Evolutionary conservation across 2,329 filamentous ascomycete genomes (phyloP).

Genomic region (Botryotinia calthae): DNA sequence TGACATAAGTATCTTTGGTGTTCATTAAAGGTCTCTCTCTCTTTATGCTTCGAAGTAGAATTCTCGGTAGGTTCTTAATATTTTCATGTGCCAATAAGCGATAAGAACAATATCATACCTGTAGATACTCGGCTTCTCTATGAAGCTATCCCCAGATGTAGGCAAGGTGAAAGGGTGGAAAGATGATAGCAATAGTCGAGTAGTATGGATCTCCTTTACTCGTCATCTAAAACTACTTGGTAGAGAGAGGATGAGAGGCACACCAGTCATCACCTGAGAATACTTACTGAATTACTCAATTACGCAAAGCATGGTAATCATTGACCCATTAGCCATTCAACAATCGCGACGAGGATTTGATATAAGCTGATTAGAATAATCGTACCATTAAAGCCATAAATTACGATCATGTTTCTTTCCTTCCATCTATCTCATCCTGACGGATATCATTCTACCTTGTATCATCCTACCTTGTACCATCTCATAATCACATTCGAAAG

Average conservation of each 20-base stretch:
- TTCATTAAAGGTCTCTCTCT: background rate
- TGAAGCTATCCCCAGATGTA: background rate
- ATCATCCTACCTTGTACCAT: background rate
- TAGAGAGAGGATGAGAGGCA: background rate
- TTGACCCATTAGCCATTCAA: background rate
- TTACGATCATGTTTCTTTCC: background rate
- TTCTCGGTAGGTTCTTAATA: background rate
- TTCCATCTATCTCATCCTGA: background rate
- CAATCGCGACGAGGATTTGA: background rate
- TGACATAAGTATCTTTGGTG: background rate
- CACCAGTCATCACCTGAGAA: too few relatives aligned
- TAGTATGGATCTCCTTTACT: background rate
- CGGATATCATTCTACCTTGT: background rate
- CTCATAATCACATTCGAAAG: accelerated
- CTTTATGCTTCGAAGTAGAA: background rate
- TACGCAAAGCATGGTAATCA: background rate
- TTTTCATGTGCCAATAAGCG: background rate
- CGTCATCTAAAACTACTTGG: background rate
- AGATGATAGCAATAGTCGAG: background rate
- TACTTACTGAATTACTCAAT: background rate
- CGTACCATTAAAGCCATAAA: background rate
- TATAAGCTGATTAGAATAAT: background rate
- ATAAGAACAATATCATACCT: background rate
- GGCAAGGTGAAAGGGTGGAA: background rate
- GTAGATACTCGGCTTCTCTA: background rate